Evolutionary conservation across 2,329 filamentous ascomycete species (phyloP), one percentile per base, ranked within the genome.

Genomic region (Venturiaceae sp.): DNA sequence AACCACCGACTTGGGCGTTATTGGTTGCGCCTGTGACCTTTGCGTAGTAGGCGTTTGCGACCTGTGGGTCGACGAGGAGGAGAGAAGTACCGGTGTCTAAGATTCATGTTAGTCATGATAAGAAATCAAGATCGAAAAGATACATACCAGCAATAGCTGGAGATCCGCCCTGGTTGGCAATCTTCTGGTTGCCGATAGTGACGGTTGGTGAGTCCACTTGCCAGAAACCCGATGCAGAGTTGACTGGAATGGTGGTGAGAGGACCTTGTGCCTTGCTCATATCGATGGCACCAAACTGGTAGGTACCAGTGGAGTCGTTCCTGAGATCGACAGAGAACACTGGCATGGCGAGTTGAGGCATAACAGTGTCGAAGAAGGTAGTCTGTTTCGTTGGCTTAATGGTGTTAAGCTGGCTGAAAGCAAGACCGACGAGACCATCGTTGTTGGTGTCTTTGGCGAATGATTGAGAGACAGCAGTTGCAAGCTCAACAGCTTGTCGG

Each of bases 271-370:
- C 87, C 64, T 87, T 83, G 58, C 73, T 73, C 1, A 66, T 67
- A 68, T 92, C 85, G 65, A 92, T 84, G 64, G 71, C 78, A 61
- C 88, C 88, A 65, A 92, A 92, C 67, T 90, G 84, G 72, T 90
- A 92, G 32, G 80, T 78, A 50, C 87, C 87, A 2, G 77, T 74
- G 16, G 76, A 75, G 60, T 79, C 76, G 63, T 81, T 78, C 66
- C 82, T 81, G 47, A 92, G 76, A 61, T 86, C 80, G 26, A 85
- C 86, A 0, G 87, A 88, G 72, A 92, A 87, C 41, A 92, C 73
- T 0, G 86, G 86, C 69, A 81, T 72, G 28, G 81, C 78, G 26
- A 90, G 80, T 19, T 74, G 70, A n/a, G 70, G 62, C 69, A 81
- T 80, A 63, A 87, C 74, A 68, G 87, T 90, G 66, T 88, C 85